A percentile compares a stretch with the other conserved stretches of the same genome.
phyloP scores from a whole-genome alignment of 2,329 filamentous ascomycete species.

The Cryphonectria parasitica region DNA sequence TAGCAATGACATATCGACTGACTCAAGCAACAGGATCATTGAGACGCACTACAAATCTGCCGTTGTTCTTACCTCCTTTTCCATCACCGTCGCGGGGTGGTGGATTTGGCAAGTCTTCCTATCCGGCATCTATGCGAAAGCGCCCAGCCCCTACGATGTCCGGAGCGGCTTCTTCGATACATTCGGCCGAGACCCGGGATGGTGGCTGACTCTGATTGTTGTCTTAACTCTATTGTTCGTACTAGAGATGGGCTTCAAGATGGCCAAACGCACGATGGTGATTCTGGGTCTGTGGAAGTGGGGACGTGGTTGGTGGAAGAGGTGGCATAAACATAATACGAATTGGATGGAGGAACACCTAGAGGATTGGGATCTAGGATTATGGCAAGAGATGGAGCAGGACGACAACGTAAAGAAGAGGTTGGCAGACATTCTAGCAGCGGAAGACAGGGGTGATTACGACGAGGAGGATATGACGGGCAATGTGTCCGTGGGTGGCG shows the following conservation, averaged over 20 bases:
- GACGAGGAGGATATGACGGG: background rate
- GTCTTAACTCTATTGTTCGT: conserved; percentile 63
- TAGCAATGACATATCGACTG: conserved; percentile 29
- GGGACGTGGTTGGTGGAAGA: conserved; percentile 32
- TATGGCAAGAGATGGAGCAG: conserved; percentile 64
- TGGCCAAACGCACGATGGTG: conserved; percentile 50
- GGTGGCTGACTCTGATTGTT: conserved; percentile 75
- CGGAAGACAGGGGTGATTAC: conserved; percentile 11
- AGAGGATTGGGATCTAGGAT: conserved; percentile 56
- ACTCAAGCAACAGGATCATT: conserved; percentile 56
- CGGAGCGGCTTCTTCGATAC: conserved; percentile 65
- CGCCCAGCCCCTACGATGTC: conserved; percentile 66
- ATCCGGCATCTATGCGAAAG: conserved; percentile 59
- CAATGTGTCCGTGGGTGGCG: background rate
- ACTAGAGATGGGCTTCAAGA: conserved; percentile 66
- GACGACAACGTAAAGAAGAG: conserved; percentile 49
- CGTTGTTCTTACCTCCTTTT: conserved; percentile 62
- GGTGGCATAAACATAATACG: conserved; percentile 16
- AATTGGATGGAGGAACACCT: conserved; percentile 32
- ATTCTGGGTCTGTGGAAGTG: conserved; percentile 51
- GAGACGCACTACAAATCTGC: conserved; percentile 77
- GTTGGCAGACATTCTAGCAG: conserved; percentile 42
- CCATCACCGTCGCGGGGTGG: conserved; percentile 68
- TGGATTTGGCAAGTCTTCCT: conserved; percentile 76
- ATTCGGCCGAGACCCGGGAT: conserved; percentile 70